Evolutionary conservation across 352 stramenopile genomes (phyloP).

Genomic region (Globisporangium camurandrum): DNA sequence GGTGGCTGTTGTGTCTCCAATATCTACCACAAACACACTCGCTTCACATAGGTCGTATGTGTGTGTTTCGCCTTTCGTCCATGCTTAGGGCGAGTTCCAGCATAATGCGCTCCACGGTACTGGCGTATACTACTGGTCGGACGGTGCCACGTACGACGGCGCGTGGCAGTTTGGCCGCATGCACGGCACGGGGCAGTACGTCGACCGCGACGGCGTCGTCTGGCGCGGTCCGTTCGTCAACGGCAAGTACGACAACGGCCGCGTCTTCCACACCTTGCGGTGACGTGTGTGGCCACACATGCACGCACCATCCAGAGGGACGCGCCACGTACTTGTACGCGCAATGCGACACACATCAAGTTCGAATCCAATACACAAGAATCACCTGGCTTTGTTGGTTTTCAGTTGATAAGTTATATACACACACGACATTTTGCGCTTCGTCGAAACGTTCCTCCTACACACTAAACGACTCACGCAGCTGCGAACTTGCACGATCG

Average conservation of each 20-base stretch:
- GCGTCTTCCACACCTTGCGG: conserved; percentile 67
- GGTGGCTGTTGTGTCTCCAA: background rate
- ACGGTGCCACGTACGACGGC: conserved; percentile 58
- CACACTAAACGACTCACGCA: conserved; percentile 36
- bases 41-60: no score
- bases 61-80: no score
- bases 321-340: background rate
- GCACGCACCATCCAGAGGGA: background rate
- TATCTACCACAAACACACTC: background rate
- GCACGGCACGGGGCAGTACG: conserved; percentile 63
- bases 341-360: background rate
- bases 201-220: conserved; percentile 65
- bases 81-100: conserved; percentile 44
- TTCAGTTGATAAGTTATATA: background rate
- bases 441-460: background rate
- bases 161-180: conserved; percentile 60
- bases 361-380: background rate
- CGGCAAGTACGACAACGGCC: conserved; percentile 80
- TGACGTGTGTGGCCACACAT: conserved; percentile 14
- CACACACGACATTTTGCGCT: background rate
- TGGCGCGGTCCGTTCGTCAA: conserved; percentile 71
- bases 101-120: conserved; percentile 51
- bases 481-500: conserved; percentile 49
- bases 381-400: background rate
- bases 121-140: conserved; percentile 57